A percentile compares a stretch with the other conserved stretches of the same genome.
phyloP scores from a whole-genome alignment of 352 stramenopile species.

The Phytopythium mirpurense region DNA sequence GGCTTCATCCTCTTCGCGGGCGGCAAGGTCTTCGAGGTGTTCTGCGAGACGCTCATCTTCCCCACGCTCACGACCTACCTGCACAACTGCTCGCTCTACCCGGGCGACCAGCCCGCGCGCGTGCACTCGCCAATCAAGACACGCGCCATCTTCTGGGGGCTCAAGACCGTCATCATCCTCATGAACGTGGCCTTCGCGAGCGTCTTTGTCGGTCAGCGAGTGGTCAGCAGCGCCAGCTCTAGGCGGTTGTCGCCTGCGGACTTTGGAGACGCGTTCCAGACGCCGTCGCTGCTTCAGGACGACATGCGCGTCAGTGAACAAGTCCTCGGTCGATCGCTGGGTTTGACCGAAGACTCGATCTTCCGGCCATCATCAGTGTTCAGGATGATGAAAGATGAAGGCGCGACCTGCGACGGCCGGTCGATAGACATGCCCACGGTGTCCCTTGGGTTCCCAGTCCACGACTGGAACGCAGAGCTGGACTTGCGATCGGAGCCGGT shows the following conservation, averaged over 20 bases:
- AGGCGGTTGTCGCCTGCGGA: neutral
- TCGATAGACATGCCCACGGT: constrained; percentile 1
- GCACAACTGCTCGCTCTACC: constrained; percentile 55
- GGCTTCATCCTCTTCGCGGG: constrained; percentile 40
- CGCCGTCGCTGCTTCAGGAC: neutral
- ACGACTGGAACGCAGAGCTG: constrained; percentile 24
- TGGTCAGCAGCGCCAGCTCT: neutral
- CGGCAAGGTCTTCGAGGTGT: constrained; percentile 53
- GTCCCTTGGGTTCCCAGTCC: constrained; percentile 21
- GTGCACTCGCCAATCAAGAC: constrained; percentile 36
- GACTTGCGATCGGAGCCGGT: constrained; percentile 10
- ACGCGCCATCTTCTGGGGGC: constrained; percentile 46
- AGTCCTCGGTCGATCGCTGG: neutral
- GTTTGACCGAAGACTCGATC: neutral
- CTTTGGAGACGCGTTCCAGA: neutral
- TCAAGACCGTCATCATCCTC: constrained; percentile 57
- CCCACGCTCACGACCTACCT: constrained; percentile 50
- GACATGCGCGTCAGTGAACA: too few relatives aligned
- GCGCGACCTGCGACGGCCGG: neutral
- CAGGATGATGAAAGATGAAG: neutral
- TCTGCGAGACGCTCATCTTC: constrained; percentile 55
- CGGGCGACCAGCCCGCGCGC: constrained; percentile 45
- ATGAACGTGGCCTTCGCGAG: constrained; percentile 58
- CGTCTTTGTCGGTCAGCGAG: constrained; percentile 45
- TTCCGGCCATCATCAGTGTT: neutral